A percentile compares a stretch with the other conserved stretches of the same genome.
These are phyloP conservation scores for Spinellus fusiger DNA, from an alignment of 192 early-diverging fungal species.

Conservation along the genomic window DNA sequence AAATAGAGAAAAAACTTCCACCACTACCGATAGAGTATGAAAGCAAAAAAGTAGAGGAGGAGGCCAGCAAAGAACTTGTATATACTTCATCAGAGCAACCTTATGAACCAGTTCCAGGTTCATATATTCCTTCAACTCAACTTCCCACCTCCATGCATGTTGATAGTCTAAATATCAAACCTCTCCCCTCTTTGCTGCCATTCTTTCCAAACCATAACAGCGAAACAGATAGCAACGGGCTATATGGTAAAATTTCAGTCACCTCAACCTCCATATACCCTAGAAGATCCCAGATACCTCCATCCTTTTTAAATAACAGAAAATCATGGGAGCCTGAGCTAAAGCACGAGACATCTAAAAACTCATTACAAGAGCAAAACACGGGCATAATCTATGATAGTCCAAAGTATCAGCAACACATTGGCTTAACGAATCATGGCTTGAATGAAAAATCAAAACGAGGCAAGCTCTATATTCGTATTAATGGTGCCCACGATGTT, in stretches of 20 bases:
- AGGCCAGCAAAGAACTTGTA: background rate
- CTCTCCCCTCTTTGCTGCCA: background rate
- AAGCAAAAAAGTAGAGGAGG: background rate
- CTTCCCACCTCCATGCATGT: background rate
- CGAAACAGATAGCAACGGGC: background rate
- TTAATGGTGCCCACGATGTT: conserved; percentile 22
- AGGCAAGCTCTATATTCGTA: conserved; percentile 29
- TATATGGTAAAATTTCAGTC: conserved; percentile 4
- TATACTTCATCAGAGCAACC: background rate
- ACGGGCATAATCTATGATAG: no score
- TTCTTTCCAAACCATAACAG: background rate
- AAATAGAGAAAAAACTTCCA: no score
- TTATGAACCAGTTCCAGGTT: background rate
- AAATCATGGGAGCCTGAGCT: no score
- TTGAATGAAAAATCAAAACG: background rate
- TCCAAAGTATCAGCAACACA: no score
- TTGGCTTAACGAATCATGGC: background rate
- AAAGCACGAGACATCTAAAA: no score
- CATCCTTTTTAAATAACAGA: no score
- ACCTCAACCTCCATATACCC: conserved; percentile 1
- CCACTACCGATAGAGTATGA: no score
- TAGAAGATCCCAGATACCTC: no score
- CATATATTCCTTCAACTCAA: background rate
- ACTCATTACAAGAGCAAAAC: no score
- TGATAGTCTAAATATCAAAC: background rate